Evolutionary conservation across 1,284 basidiomycete species (phyloP).

Genomic region (Austroboletus olivaceoglutinosus): DNA sequence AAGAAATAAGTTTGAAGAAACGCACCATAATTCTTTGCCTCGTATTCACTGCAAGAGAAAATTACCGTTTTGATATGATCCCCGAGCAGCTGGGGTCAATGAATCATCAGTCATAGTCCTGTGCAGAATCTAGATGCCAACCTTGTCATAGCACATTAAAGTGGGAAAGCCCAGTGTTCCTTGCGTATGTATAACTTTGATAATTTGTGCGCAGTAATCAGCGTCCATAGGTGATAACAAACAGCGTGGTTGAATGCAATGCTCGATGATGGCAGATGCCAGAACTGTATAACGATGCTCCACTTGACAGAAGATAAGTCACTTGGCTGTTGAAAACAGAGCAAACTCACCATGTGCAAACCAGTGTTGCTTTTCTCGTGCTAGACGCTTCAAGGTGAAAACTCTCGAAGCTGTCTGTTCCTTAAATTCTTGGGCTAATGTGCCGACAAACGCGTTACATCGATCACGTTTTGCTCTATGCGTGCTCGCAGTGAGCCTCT

Average conservation of each 20-base stretch:
- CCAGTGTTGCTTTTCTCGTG: constrained; percentile 85
- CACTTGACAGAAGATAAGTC: constrained; percentile 25
- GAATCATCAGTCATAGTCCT: constrained; percentile 8
- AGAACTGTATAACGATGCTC: constrained; percentile 52
- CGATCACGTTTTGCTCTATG: constrained; percentile 63
- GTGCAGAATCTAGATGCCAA: constrained; percentile 32
- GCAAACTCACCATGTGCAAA: constrained; percentile 66
- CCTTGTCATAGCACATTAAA: constrained; percentile 83
- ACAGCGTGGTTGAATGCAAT: constrained; percentile 91
- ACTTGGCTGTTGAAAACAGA: not conserved
- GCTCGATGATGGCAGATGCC: constrained; percentile 72
- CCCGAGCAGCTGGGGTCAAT: constrained; percentile 61
- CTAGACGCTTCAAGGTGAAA: constrained; percentile 74
- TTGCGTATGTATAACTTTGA: constrained; percentile 82
- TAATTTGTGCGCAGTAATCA: constrained; percentile 89
- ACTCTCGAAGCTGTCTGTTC: constrained; percentile 70
- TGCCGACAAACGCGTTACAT: constrained; percentile 54
- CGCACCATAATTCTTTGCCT: constrained; percentile 91
- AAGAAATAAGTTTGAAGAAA: constrained; percentile 1
- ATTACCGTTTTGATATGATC: constrained; percentile 83
- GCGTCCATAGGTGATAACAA: constrained; percentile 95
- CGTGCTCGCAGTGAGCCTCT: constrained; percentile 50
- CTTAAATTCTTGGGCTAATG: constrained; percentile 67
- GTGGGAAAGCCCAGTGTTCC: constrained; percentile 89
- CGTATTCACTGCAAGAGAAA: constrained; percentile 93